Evolutionary conservation across 2,329 filamentous ascomycete species (phyloP), one percentile per base, ranked within the genome.

Genomic region (Hypoxylon sp.): DNA sequence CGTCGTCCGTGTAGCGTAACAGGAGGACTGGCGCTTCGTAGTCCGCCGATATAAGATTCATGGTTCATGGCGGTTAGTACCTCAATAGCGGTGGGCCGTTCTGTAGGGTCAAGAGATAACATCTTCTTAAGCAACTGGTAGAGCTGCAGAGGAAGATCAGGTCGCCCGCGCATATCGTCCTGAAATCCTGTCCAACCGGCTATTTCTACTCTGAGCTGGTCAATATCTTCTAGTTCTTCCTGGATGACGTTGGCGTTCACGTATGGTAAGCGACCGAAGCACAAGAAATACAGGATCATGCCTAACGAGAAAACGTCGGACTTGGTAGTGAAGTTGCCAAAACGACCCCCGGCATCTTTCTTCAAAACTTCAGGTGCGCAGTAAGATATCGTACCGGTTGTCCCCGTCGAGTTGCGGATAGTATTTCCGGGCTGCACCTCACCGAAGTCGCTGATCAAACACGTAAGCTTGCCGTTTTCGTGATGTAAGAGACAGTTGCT

Each of bases 241-340:
- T 96, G 84, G 15, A 95, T 79, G 3, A 87, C 80, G 67, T 97
- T 93, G 42, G 92, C 90, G 62, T 88, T 89, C 16, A 75, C 78
- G 67, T 97, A 99, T 0, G 94, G 94, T 7, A 99, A 79, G 35
- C 87, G 82, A 1, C 88, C 90, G 68, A 99, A 99, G 69, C 94
- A 99, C 79, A 99, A 88, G 67, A 99, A 99, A 70, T 97, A 96
- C 3, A 99, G 80, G 47, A 97, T 97, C 93, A 99, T 97, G 37
- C 94, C 94, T 0, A 99, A 77, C 1, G 92, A 97, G 71, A 99
- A 99, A n/a, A 99, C 89, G 66, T 99, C 94, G 0, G 92, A 97
- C 67, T 97, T 99, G 17, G 90, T 92, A 0, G 91, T 96, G 65
- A 99, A 99, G 67, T 97, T 96, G 5, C 89, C 91, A 63, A 90